Evolutionary conservation across 495 filamentous ascomycete species (phyloP).

Genomic region (Neurospora intermedia): DNA sequence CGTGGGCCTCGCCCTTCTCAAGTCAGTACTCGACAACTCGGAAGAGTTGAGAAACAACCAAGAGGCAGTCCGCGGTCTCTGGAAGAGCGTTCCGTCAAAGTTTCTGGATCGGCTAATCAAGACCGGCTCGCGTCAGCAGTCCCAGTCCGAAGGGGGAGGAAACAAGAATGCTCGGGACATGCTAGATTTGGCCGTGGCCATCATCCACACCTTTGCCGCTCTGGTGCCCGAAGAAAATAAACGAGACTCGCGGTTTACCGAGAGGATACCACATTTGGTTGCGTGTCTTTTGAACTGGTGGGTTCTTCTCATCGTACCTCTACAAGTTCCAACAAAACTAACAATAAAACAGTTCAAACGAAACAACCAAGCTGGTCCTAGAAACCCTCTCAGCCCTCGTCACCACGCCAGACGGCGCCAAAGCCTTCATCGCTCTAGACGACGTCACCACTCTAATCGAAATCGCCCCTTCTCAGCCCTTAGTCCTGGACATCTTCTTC

Average conservation of each 20-base stretch:
- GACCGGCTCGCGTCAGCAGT: conserved; percentile 26
- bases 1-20: conserved; percentile 53
- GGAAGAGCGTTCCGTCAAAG: conserved; percentile 45
- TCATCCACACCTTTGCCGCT: conserved; percentile 47
- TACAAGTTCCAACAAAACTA: conserved; percentile 3
- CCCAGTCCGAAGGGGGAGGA: not conserved
- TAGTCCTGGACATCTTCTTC: conserved; percentile 39
- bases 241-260: conserved; percentile 32
- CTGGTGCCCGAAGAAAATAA: conserved; percentile 36
- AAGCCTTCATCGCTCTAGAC: conserved; percentile 31
- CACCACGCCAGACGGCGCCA: conserved; percentile 34
- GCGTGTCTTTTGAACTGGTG: conserved; percentile 42
- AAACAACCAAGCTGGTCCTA: conserved; percentile 40
- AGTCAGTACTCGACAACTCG: conserved; percentile 47
- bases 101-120: conserved; percentile 51
- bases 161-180: conserved; percentile 39
- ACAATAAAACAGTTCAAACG: conserved; percentile 32
- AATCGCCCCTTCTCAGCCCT: conserved; percentile 38
- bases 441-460: conserved; percentile 42
- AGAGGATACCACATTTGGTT: conserved; percentile 39
- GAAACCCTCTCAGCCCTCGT: conserved; percentile 44
- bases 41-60: conserved; percentile 32
- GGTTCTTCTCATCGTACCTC: not conserved
- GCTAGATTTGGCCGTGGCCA: conserved; percentile 48
- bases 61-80: conserved; percentile 26